Percentiles rank a stretch among this genome's conserved stretches.
These are phyloP conservation scores for Plantago coronopus DNA, from an alignment of 305 asterid genomes.

Conservation along the genomic window DNA sequence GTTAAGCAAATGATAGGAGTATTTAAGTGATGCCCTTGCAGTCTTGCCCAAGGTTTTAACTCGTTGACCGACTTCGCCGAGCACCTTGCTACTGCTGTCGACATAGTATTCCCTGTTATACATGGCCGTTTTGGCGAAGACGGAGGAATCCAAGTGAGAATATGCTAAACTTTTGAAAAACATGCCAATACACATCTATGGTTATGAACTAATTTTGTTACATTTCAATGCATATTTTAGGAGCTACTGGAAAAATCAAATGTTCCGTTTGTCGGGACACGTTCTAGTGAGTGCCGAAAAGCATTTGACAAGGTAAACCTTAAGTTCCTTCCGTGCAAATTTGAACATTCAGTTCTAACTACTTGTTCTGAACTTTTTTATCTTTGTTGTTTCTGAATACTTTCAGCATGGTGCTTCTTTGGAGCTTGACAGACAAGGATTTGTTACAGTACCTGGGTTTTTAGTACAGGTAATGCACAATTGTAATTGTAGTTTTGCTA, in stretches of 20 bases:
- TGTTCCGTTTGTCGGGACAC: conserved; percentile 75
- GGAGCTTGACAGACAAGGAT: conserved; percentile 81
- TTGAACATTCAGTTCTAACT: background rate
- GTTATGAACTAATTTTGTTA: too few species aligned
- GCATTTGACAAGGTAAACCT: conserved; percentile 77
- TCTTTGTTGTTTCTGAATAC: conserved; percentile 20
- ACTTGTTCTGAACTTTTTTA: background rate
- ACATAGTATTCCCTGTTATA: conserved; percentile 87
- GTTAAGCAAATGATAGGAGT: background rate
- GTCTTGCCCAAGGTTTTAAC: conserved; percentile 81
- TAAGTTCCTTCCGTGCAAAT: too few species aligned
- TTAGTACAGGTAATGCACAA: conserved; percentile 45
- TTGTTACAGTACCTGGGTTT: conserved; percentile 64
- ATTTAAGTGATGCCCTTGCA: conserved; percentile 31
- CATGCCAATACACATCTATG: too few species aligned
- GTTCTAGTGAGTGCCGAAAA: conserved; percentile 58
- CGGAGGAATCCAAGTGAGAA: conserved; percentile 84
- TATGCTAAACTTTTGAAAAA: background rate
- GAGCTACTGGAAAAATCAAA: conserved; percentile 64
- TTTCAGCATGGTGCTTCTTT: conserved; percentile 70
- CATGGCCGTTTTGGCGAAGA: conserved; percentile 96
- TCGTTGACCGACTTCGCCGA: conserved; percentile 58
- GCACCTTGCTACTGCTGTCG: conserved; percentile 73
- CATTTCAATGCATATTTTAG: conserved; percentile 23
- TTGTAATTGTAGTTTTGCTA: conserved; percentile 3